Evolutionary conservation across 2,329 filamentous ascomycete genomes (phyloP).

Genomic region (Aureobasidium sp.): DNA sequence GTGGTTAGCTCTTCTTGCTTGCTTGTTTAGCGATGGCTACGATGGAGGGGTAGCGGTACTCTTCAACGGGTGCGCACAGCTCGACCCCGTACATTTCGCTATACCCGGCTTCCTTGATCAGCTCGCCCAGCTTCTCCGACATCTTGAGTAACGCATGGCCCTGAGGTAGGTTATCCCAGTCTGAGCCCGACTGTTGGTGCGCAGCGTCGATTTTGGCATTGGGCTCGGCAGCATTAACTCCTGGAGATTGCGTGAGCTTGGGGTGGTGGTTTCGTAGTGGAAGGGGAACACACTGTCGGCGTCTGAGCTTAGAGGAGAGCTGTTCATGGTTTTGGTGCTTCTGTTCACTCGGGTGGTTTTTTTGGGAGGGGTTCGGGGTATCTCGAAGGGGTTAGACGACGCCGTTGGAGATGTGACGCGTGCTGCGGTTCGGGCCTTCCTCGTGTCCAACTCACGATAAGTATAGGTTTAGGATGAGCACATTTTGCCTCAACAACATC

Average conservation of each 20-base stretch:
- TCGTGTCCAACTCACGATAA: neutral
- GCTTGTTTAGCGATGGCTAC: constrained; percentile 14
- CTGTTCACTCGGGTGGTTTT: neutral
- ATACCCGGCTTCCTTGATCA: constrained; percentile 51
- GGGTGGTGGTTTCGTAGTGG: neutral
- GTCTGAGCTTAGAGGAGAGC: neutral
- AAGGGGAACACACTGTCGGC: neutral
- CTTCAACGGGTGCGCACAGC: constrained; percentile 35
- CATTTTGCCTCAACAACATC: neutral
- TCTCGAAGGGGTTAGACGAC: neutral
- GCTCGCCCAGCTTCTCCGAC: constrained; percentile 47
- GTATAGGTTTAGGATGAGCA: neutral
- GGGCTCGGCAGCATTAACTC: neutral
- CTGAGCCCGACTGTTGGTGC: neutral
- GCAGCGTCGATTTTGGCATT: neutral
- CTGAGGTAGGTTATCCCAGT: constrained; percentile 20
- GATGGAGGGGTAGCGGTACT: constrained; percentile 22
- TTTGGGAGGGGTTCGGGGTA: neutral
- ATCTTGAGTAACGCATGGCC: constrained; percentile 38
- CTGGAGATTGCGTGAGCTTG: neutral
- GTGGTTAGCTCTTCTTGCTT: neutral
- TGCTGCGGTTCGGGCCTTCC: neutral
- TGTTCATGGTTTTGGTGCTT: neutral
- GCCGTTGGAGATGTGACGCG: neutral
- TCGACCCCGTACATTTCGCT: constrained; percentile 81